Percentiles rank a stretch among this genome's conserved stretches.
These are phyloP conservation scores for Paramecium primaurelia DNA, from an alignment of 73 alveolate species.

Conservation along the genomic window DNA sequence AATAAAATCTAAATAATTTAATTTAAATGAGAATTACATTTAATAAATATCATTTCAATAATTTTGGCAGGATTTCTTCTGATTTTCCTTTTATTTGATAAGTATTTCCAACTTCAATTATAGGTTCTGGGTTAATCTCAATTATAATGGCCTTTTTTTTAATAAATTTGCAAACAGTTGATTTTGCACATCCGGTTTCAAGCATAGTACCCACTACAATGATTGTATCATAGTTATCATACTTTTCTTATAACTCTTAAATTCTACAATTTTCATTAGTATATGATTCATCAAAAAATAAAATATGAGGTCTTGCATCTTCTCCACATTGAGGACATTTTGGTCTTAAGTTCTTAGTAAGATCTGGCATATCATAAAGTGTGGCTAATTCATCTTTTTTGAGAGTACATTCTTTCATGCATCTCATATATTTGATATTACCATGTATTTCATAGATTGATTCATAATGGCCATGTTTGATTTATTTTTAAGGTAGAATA, in stretches of 20 bases:
- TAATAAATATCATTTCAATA: slow-evolving; percentile 58
- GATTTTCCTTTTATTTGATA: slow-evolving; percentile 52
- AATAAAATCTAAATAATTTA: too few relatives aligned
- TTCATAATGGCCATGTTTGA: slow-evolving; percentile 56
- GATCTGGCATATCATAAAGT: slow-evolving; percentile 64
- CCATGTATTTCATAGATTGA: slow-evolving; percentile 77
- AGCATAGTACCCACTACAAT: slow-evolving; percentile 76
- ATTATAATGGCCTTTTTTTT: slow-evolving; percentile 61
- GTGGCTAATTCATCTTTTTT: background rate
- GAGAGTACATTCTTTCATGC: slow-evolving; percentile 62
- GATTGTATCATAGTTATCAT: slow-evolving; percentile 57
- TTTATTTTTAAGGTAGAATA: background rate
- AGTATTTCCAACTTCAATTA: slow-evolving; percentile 59
- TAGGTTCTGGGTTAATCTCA: slow-evolving; percentile 71
- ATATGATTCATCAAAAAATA: slow-evolving; percentile 78
- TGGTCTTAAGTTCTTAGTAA: slow-evolving; percentile 56
- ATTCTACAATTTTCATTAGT: slow-evolving; percentile 46
- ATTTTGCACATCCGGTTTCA: slow-evolving; percentile 68
- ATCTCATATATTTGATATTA: slow-evolving; percentile 70
- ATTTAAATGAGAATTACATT: slow-evolving; percentile 61
- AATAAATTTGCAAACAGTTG: slow-evolving; percentile 48
- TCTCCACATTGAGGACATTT: slow-evolving; percentile 67
- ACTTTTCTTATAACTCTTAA: background rate
- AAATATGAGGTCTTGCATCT: slow-evolving; percentile 71
- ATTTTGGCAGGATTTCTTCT: slow-evolving; percentile 65